Base-by-base conservation (phyloP, 2,329 filamentous ascomycete species). In the Fusarium sp. region DNA sequence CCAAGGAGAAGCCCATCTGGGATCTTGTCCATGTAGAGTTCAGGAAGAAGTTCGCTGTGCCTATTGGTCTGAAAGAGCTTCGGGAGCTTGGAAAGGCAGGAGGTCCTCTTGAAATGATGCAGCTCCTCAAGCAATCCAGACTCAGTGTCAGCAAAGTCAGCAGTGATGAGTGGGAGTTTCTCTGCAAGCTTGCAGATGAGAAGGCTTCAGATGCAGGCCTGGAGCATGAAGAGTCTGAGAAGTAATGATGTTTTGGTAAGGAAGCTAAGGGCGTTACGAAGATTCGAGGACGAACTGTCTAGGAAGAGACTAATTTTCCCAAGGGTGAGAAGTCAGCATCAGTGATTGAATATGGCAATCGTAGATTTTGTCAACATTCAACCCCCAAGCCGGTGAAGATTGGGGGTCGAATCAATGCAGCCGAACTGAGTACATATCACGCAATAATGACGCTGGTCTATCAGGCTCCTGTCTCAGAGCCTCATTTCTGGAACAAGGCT, bases 1-100 rank as follows among this genome's bases (percentile, higher is more conserved):
- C 80, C 6, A 77, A 78, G 44, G 81, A 81, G 7, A 81, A 80
- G 11, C 87, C 68, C 82, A 86, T 54, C 73, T 99, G 96, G 96
- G 92, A 90, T 53, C 87, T 96, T 19, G 96, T 98, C 2, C 92
- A 96, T 64, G 95, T 98, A 47, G 86, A 90, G 73, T 97, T 97
- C 77, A 88, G 91, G 58, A 89, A 88, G 76, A 97, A 97, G 79
- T 94, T 98, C 71, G 82, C 84, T 3, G 84, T 88, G 15, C 86
- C 89, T 1, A 86, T 98, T 57, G 85, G 85, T 7, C 84, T 97
- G 51, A 86, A 87, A 65, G 89, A 92, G 69, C 84, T 97, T 44
- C 90, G 92, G 54, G 85, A 86, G 35, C 83, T 90, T 73, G 87
- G 87, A 7, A 82, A 83, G 40, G 75, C 78, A 0, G 85, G 84